phyloP scores from a whole-genome alignment of 169 alveolate species.

The Eimeria mitis region DNA sequence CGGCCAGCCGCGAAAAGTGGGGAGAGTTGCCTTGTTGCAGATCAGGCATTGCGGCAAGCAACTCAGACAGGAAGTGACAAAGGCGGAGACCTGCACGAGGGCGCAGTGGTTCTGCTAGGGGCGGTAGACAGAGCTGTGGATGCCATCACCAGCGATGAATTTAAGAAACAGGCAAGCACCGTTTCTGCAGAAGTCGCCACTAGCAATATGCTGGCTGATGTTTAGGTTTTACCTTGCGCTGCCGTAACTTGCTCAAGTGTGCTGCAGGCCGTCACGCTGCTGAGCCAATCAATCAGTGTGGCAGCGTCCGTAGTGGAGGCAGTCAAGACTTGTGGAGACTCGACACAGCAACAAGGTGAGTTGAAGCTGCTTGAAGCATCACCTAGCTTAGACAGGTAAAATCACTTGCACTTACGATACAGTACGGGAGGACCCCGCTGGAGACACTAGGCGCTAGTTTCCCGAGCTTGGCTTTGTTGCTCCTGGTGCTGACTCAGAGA shows the following conservation, averaged over 20 bases:
- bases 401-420: neutral
- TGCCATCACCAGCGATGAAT: slow-evolving; percentile 62
- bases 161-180: slow-evolving; percentile 50
- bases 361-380: neutral
- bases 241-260: neutral
- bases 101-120: slow-evolving; percentile 52
- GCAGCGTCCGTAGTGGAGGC: slow-evolving; percentile 75
- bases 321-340: slow-evolving; percentile 68
- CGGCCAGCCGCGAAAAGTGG: neutral
- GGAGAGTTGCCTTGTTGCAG: slow-evolving; percentile 9
- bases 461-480: slow-evolving; percentile 46
- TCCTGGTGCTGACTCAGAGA: slow-evolving; percentile 77
- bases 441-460: neutral
- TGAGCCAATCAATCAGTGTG: slow-evolving; percentile 69
- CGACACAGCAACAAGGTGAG: slow-evolving; percentile 51
- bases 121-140: slow-evolving; percentile 71
- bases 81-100: slow-evolving; percentile 62
- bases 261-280: slow-evolving; percentile 77
- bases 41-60: neutral
- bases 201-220: neutral
- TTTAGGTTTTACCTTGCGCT: neutral
- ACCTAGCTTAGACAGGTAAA: neutral
- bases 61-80: neutral
- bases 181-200: neutral
- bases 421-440: neutral